These are phyloP conservation scores for Gossypium laxum DNA, from an alignment of 441 rosid species.

Conservation along the genomic window DNA sequence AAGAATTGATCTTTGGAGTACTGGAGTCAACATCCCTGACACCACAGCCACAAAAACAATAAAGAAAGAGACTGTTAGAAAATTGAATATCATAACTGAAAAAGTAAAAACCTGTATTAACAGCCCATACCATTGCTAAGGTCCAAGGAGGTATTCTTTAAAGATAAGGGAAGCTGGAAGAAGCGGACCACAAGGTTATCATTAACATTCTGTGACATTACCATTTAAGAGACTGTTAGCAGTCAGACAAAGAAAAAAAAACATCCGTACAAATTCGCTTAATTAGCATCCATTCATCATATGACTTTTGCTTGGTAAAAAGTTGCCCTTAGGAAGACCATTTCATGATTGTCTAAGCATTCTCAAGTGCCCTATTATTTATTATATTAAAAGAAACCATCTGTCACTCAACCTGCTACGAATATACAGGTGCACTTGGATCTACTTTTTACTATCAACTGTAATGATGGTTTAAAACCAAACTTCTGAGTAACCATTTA, in stretches of 20 bases:
- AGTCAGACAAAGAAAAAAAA: not conserved
- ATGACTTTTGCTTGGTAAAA: not conserved
- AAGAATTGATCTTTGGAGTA: constrained; percentile 54
- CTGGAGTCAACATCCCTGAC: constrained; percentile 52
- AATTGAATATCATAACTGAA: constrained; percentile 10
- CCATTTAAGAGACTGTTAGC: not conserved
- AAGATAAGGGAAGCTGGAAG: constrained; percentile 80
- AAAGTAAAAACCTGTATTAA: constrained; percentile 14
- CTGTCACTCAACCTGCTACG: not conserved
- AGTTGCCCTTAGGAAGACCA: not conserved
- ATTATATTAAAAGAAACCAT: not conserved
- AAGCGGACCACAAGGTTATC: constrained; percentile 48
- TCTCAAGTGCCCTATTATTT: not conserved
- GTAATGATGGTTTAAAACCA: not conserved
- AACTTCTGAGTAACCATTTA: not conserved
- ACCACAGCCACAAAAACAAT: not conserved
- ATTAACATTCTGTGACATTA: constrained; percentile 48
- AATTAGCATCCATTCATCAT: not conserved
- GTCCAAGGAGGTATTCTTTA: constrained; percentile 48
- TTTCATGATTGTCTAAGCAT: not conserved
- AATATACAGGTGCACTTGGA: not conserved
- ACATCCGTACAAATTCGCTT: not conserved
- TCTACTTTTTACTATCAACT: not conserved
- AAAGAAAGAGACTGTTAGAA: constrained; percentile 10
- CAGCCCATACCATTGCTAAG: constrained; percentile 43